Conservation (phyloP, 108 stramenopile species). For the Cyclotella cryptica region DNA sequence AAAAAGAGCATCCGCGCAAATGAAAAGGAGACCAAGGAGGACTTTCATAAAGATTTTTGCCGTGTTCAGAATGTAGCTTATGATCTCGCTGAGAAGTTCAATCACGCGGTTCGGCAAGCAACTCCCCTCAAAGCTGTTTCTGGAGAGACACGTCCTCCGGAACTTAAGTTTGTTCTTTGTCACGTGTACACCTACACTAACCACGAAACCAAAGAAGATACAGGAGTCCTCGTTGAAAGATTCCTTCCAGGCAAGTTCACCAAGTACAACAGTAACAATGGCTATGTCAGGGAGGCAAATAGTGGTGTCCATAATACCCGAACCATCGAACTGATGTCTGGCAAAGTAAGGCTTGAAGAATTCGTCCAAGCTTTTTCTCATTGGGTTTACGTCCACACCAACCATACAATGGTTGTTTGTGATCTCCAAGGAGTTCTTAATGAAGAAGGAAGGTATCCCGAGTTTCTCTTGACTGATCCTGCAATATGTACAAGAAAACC, state of each 20-base stretch:
- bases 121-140: slow-evolving; percentile 18
- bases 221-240: slow-evolving; percentile 49
- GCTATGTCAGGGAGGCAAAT: slow-evolving; percentile 34
- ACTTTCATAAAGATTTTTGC: slow-evolving; percentile 54
- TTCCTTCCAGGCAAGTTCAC: slow-evolving; percentile 57
- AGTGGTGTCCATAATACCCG: slow-evolving; percentile 6
- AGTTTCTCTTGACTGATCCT: slow-evolving; percentile 50
- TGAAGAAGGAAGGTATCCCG: slow-evolving; percentile 45
- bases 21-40: slow-evolving; percentile 39
- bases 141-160: slow-evolving; percentile 41
- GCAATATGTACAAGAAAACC: slow-evolving; percentile 49
- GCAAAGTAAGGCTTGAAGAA: slow-evolving; percentile 38
- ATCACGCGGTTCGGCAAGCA: slow-evolving; percentile 31
- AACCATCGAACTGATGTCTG: slow-evolving; percentile 38
- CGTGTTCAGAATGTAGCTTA: slow-evolving; percentile 32
- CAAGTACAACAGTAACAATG: slow-evolving; percentile 69
- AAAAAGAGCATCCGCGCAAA: slow-evolving; percentile 38
- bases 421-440: slow-evolving; percentile 54
- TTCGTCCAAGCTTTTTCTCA: slow-evolving; percentile 56
- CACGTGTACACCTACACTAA: slow-evolving; percentile 40
- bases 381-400: slow-evolving; percentile 47
- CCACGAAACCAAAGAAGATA: slow-evolving; percentile 27
- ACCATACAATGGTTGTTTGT: slow-evolving; percentile 37
- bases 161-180: slow-evolving; percentile 46
- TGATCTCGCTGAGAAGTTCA: slow-evolving; percentile 44